Base-by-base conservation (phyloP, 2,329 filamentous ascomycete genomes). In the Diaporthe ilicicola region DNA sequence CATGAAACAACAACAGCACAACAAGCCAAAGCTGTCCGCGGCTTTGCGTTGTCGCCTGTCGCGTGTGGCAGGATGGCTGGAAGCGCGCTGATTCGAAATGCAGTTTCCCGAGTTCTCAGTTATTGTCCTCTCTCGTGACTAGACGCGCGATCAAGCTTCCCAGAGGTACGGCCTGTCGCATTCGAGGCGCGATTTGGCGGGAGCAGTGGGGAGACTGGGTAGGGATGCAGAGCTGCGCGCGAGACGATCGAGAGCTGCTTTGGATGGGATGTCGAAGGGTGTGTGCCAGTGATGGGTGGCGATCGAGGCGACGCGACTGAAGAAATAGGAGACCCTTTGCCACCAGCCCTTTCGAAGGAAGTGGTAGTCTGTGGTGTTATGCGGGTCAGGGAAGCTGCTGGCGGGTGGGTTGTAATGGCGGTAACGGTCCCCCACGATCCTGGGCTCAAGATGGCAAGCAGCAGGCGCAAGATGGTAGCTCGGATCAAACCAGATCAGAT, bases 1-100 rank as follows among this genome's bases (percentile, higher is more conserved):
- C 69, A 66, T 71, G 71, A 71, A 67, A 72, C 71, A 53, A 61
- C 34, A 62, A 48, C 10, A 50, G 37, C 32, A 13, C 59, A n/a
- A n/a, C n/a, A n/a, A n/a, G 19, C 59, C 59, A 27, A 59, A 70
- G 54, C 46, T 46, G 67, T 62, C 55, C 70, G 68, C 62, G 53
- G 62, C 68, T 53, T 56, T 70, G 67, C 66, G 66, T 44, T 10
- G 19, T 34, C 34, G 24, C 42, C 44, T 42, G 44, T 50, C 39
- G 53, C 53, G 37, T 51, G 67, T 59, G 46, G 67, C 67, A 55
- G 42, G 53, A 42, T 42, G 37, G 48, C 37, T 54, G 55, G 51
- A 32, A 64, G 46, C 46, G 67, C 67, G 50, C 44, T 39, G 17
- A 22, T 50, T 42, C 44, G n/a, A 24, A 19, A 68, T 59, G 66